Evolutionary conservation across 2,329 filamentous ascomycete genomes (phyloP).

Genomic region (Diaporthe batatas): DNA sequence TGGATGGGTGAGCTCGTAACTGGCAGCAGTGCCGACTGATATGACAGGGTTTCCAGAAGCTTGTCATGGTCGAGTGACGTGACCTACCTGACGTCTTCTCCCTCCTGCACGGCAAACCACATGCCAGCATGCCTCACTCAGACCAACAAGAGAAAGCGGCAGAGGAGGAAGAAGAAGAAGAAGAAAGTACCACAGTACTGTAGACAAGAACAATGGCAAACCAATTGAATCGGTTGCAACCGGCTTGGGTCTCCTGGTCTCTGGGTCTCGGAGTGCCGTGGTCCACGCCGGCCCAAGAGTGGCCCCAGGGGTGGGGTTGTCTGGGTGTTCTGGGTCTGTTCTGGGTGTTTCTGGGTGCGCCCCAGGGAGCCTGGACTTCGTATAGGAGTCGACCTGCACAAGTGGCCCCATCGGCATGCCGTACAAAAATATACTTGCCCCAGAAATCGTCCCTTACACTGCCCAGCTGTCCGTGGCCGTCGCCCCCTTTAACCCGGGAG

Average conservation of each 20-base stretch:
- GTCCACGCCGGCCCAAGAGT: conserved; percentile 14
- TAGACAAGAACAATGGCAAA: background rate
- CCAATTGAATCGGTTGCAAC: conserved; percentile 17
- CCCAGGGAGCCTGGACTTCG: conserved; percentile 41
- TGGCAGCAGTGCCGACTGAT: background rate
- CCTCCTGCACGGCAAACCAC: background rate
- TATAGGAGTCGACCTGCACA: conserved; percentile 41
- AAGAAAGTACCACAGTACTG: too few species aligned
- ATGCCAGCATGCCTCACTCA: background rate
- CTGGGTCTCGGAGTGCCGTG: conserved; percentile 20
- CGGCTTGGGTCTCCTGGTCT: conserved; percentile 9
- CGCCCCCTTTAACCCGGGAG: conserved; percentile 23
- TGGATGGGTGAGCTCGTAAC: conserved; percentile 33
- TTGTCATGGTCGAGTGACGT: conserved; percentile 19
- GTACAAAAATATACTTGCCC: conserved; percentile 41
- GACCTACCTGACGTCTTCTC: conserved; percentile 16
- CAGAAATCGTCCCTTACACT: conserved; percentile 38
- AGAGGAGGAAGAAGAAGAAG: background rate
- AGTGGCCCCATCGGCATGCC: conserved; percentile 40
- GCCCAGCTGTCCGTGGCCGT: conserved; percentile 29
- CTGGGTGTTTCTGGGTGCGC: conserved; percentile 18
- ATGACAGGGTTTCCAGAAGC: conserved; percentile 5
- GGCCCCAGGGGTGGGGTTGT: conserved; percentile 14
- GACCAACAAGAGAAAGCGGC: too few species aligned
- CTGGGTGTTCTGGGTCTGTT: conserved; percentile 19